Evolutionary conservation across 1,284 basidiomycete species (phyloP).

Genomic region (Pseudozyma tsukubaensis): DNA sequence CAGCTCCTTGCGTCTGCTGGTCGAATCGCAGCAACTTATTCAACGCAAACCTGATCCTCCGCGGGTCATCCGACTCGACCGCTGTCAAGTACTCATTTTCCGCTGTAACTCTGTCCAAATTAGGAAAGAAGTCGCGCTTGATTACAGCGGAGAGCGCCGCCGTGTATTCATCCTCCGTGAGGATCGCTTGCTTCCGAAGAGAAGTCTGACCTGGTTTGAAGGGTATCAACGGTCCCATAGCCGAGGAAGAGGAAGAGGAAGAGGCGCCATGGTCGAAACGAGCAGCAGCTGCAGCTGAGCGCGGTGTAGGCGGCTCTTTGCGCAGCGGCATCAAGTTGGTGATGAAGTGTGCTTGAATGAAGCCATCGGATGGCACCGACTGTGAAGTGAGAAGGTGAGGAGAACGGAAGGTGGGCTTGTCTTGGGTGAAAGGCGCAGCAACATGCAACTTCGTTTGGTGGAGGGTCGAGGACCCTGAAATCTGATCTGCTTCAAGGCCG

Average conservation of each 20-base stretch:
- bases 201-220: constrained; percentile 49
- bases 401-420: no score
- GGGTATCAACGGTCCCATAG: constrained; percentile 34
- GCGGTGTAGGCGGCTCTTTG: constrained; percentile 49
- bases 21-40: constrained; percentile 44
- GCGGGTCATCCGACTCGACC: constrained; percentile 50
- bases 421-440: not conserved
- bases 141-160: constrained; percentile 91
- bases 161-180: constrained; percentile 89
- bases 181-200: constrained; percentile 58
- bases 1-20: not conserved
- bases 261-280: constrained; percentile 11
- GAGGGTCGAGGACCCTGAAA: constrained; percentile 28
- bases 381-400: not conserved
- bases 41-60: constrained; percentile 33
- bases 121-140: constrained; percentile 94
- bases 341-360: not conserved
- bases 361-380: no score
- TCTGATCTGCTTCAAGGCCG: no score
- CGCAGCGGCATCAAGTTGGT: constrained; percentile 29
- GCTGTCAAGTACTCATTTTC: constrained; percentile 65
- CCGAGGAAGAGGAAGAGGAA: constrained; percentile 21
- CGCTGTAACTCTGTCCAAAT: constrained; percentile 53
- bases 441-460: not conserved
- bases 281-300: constrained; percentile 25